A percentile compares a stretch with the other conserved stretches of the same genome.
These are phyloP conservation scores for Phylloboletellus chloephorus DNA, from an alignment of 1,284 basidiomycete species.

Conservation along the genomic window DNA sequence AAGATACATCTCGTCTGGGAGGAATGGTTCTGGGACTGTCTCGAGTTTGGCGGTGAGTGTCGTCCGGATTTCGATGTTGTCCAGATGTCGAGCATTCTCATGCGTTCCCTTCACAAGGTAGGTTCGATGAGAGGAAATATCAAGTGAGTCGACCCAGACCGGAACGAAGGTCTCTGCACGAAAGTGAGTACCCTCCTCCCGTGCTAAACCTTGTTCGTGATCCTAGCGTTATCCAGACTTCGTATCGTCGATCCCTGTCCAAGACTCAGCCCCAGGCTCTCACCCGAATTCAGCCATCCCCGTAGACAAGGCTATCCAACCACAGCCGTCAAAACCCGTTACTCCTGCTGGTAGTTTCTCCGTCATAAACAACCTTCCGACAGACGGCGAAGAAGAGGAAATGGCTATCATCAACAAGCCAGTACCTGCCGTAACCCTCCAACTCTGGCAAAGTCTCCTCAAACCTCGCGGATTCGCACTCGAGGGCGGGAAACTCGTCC, in stretches of 20 bases:
- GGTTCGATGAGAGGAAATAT: constrained; percentile 53
- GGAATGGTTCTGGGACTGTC: constrained; percentile 82
- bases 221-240: constrained; percentile 17
- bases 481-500: constrained; percentile 47
- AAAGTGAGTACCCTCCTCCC: constrained; percentile 26
- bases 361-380: constrained; percentile 18
- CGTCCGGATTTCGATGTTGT: constrained; percentile 2
- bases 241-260: constrained; percentile 10
- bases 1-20: constrained; percentile 73
- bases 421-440: constrained; percentile 52
- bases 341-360: constrained; percentile 21
- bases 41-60: constrained; percentile 56
- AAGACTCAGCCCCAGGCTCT: constrained; percentile 17
- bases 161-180: constrained; percentile 37
- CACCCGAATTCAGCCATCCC: constrained; percentile 13
- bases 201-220: neutral
- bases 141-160: constrained; percentile 54
- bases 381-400: constrained; percentile 37
- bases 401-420: constrained; percentile 51
- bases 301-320: constrained; percentile 3
- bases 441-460: constrained; percentile 63
- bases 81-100: neutral
- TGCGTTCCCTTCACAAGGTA: constrained; percentile 29
- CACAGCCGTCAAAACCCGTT: constrained; percentile 4
- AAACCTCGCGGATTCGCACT: constrained; percentile 59